A percentile compares a stretch with the other conserved stretches of the same genome.
phyloP scores from a whole-genome alignment of 2,329 filamentous ascomycete species.

The Ophidiomyces ophidiicola region DNA sequence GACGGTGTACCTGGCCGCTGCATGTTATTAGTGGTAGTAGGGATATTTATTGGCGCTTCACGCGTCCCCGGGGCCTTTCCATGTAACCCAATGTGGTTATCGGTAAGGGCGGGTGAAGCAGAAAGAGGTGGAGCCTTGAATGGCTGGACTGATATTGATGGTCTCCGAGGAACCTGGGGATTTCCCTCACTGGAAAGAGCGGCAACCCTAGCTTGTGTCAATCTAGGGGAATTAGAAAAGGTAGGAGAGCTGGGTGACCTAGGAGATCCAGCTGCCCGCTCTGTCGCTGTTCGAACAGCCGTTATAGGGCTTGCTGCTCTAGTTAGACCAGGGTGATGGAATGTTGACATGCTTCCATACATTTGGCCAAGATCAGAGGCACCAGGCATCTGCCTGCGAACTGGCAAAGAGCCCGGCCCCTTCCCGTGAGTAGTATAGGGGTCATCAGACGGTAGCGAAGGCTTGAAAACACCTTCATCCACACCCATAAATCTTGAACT shows the following conservation, averaged over 20 bases:
- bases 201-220: conserved; percentile 38
- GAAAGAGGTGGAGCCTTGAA: conserved; percentile 96
- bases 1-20: conserved; percentile 28
- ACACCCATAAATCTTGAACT: conserved; percentile 89
- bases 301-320: conserved; percentile 77
- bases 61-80: conserved; percentile 40
- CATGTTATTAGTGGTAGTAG: conserved; percentile 31
- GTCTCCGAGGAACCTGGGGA: conserved; percentile 47
- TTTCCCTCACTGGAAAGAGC: conserved; percentile 41
- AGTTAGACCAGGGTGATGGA: conserved; percentile 62
- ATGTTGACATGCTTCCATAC: conserved; percentile 82
- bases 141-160: conserved; percentile 82
- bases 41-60: conserved; percentile 25
- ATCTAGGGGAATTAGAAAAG: conserved; percentile 35
- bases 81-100: conserved; percentile 40
- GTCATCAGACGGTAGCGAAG: conserved; percentile 51
- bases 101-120: conserved; percentile 57
- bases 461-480: conserved; percentile 76
- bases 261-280: conserved; percentile 36
- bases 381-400: conserved; percentile 40
- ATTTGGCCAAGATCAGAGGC: conserved; percentile 58
- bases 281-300: conserved; percentile 59
- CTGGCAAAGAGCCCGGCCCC: conserved; percentile 65
- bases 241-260: conserved; percentile 39
- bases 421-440: conserved; percentile 21